Conservation (phyloP, 2,329 filamentous ascomycete genomes). For the Meredithiella fracta region DNA sequence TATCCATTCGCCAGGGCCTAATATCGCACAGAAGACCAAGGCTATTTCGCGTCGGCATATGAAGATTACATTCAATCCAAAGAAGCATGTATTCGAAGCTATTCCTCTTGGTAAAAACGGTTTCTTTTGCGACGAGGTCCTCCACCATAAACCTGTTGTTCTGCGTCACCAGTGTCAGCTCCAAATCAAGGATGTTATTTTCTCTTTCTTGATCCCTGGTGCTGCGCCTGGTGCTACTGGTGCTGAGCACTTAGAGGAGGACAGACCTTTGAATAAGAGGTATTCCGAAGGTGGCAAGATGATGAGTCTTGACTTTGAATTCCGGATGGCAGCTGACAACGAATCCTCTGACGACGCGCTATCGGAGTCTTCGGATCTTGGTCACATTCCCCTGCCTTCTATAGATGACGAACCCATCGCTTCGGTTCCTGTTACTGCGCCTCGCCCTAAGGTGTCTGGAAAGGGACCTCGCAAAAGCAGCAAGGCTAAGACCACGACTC, state of each 20-base stretch:
- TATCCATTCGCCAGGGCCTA: slow-evolving; percentile 52
- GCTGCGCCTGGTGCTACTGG: slow-evolving; percentile 41
- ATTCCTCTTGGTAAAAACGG: slow-evolving; percentile 47
- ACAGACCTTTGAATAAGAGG: slow-evolving; percentile 27
- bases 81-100: slow-evolving; percentile 48
- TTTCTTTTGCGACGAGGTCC: slow-evolving; percentile 47
- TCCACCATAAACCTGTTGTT: slow-evolving; percentile 38
- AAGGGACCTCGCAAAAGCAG: slow-evolving; percentile 4
- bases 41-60: slow-evolving; percentile 60
- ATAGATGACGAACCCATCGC: slow-evolving; percentile 10
- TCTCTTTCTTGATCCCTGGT: slow-evolving; percentile 53
- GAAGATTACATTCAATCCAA: slow-evolving; percentile 52
- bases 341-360: slow-evolving; percentile 37
- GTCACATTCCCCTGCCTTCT: slow-evolving; percentile 15
- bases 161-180: slow-evolving; percentile 50
- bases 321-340: slow-evolving; percentile 37
- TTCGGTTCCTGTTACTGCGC: not conserved
- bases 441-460: slow-evolving; percentile 6
- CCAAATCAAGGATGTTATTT: slow-evolving; percentile 53
- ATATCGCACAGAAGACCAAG: slow-evolving; percentile 47
- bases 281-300: slow-evolving; percentile 44
- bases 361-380: slow-evolving; percentile 20
- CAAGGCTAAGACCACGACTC: not conserved
- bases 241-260: slow-evolving; percentile 38
- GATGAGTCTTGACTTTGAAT: slow-evolving; percentile 60